Evolutionary conservation across 208 protist species (phyloP).

Genomic region (Leishmania braziliensis): DNA sequence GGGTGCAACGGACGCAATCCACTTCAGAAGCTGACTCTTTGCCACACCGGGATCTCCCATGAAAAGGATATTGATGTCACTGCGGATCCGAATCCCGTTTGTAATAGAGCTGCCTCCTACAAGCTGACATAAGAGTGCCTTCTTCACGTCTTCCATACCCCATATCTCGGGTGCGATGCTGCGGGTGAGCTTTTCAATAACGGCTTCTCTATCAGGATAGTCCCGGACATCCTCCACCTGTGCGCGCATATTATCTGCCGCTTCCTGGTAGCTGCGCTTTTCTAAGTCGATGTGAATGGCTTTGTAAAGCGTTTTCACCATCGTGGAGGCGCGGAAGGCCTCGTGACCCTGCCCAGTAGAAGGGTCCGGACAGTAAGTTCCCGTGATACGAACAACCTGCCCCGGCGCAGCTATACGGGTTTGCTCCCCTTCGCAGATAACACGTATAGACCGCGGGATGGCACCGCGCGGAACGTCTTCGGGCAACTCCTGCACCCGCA

Average conservation of each 20-base stretch:
- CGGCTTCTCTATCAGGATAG: constrained; percentile 72
- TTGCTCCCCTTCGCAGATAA: constrained; percentile 88
- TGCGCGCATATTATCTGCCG: constrained; percentile 64
- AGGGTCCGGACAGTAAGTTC: constrained; percentile 86
- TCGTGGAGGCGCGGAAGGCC: constrained; percentile 83
- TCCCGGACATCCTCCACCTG: constrained; percentile 76
- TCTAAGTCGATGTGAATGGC: constrained; percentile 76
- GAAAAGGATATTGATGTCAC: constrained; percentile 98
- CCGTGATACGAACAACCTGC: constrained; percentile 78
- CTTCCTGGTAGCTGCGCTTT: constrained; percentile 88
- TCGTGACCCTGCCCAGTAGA: constrained; percentile 82
- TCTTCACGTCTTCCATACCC: constrained; percentile 98
- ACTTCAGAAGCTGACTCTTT: constrained; percentile 99
- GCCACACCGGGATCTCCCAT: constrained; percentile 99
- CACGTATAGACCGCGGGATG: constrained; percentile 85
- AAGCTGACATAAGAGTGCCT: constrained; percentile 97
- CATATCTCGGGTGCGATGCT: constrained; percentile 98
- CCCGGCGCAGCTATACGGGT: constrained; percentile 79
- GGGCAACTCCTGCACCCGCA: constrained; percentile 88
- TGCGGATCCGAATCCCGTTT: constrained; percentile 91
- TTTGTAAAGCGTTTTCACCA: constrained; percentile 86
- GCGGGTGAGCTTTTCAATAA: constrained; percentile 97
- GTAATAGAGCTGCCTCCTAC: constrained; percentile 99
- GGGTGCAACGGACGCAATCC: constrained; percentile 97
- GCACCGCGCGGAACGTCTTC: constrained; percentile 87